These are phyloP conservation scores for Rhynchosporium secalis DNA, from an alignment of 2,329 filamentous ascomycete genomes.

Conservation along the genomic window DNA sequence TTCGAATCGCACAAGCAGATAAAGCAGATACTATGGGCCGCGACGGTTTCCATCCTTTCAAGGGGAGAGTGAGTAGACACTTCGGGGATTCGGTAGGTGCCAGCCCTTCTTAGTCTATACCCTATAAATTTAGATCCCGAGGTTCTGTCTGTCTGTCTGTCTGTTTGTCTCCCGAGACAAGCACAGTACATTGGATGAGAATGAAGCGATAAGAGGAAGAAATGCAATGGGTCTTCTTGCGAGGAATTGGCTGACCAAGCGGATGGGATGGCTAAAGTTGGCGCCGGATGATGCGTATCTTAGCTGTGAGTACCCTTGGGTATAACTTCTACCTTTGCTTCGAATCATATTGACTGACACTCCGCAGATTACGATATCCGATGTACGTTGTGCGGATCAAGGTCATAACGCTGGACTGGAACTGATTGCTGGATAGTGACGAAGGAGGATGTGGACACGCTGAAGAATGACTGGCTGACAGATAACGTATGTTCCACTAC, in stretches of 20 bases:
- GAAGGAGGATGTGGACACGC: conserved; percentile 81
- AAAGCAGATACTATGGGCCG: conserved; percentile 32
- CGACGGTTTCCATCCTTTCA: conserved; percentile 52
- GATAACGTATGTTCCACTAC: conserved; percentile 67
- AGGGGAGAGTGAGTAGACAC: conserved; percentile 50
- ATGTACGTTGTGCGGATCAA: conserved; percentile 46
- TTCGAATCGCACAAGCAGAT: conserved; percentile 13
- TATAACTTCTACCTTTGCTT: no score
- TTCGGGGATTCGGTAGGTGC: conserved; percentile 51
- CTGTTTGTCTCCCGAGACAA: neutral
- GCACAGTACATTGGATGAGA: neutral
- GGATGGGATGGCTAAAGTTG: conserved; percentile 42
- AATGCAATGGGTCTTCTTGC: conserved; percentile 21
- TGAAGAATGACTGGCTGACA: conserved; percentile 93
- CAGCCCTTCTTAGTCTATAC: conserved; percentile 11
- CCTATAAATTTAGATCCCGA: neutral
- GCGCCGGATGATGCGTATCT: conserved; percentile 68
- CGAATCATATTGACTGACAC: conserved; percentile 18
- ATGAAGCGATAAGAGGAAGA: neutral
- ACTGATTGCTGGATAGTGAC: conserved; percentile 61
- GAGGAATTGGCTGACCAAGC: conserved; percentile 29
- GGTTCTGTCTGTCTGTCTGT: neutral
- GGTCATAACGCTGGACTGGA: neutral
- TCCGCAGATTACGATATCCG: conserved; percentile 62
- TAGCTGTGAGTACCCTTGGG: conserved; percentile 56